Evolutionary conservation across 23 red algal species (phyloP), one percentile per base, ranked within the genome.

Genomic region (Gracilaria gracilis): DNA sequence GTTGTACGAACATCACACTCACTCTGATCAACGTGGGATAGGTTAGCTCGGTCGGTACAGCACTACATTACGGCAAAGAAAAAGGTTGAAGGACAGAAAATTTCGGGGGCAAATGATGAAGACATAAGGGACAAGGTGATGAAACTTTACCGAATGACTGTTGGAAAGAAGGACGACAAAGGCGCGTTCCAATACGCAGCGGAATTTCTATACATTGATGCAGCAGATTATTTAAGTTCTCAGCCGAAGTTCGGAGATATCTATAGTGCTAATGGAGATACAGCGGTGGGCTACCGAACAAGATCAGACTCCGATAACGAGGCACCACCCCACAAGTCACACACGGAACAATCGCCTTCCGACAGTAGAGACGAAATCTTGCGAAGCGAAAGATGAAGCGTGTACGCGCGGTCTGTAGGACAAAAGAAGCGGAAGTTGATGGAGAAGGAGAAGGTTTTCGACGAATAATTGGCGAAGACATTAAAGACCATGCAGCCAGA

Each of bases 171-270:
- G 1, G 0, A 54, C 36, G 34, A 48, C 0, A 50, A 59, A 31
- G 17, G 76, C 33, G 14, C 47, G n/a, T 81, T 81, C 34, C 25
- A 81, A 44, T 81, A 81, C 1, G 37, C 76, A 29, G 38, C 1
- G 20, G 76, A 81, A 24, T 81, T 81, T 34, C 11, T 67, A 29
- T 59, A n/a, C 54, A 16, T 81, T 81, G 76, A 81, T 31, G 76
- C 76, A 49, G 76, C 39, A 57, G 21, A 81, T 0, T 81, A 31
- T 55, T 14, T 33, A 55, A 51, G 54, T 34, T 54, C 47, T 29
- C 42, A 19, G 34, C 27, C 28, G 59, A 62, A 62, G 25, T 67
- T 66, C 23, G n/a, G 7, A 32, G 47, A 57, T 81, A 51, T 15
- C 23, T 54, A 55, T 34, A 81, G 76, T 81, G 76, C 20, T 37